Base-by-base conservation (phyloP, 1,139 yeast species). In the Saccharomyces hybrid region DNA sequence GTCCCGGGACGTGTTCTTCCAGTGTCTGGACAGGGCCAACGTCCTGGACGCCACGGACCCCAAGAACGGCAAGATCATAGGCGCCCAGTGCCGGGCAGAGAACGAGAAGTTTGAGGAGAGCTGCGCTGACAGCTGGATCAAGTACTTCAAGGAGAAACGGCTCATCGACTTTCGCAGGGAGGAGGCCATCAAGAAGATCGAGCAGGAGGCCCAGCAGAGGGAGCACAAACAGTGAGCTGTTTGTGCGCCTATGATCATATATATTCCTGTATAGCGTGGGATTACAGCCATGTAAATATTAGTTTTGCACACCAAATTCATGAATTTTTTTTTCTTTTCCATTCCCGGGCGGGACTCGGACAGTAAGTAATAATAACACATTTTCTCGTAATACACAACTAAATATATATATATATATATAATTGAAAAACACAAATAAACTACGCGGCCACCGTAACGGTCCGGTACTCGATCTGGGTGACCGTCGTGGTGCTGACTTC, bases 101-200 rank as follows among this genome's bases (percentile, higher is more conserved):
- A 77, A 77, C 57, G 56, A 63, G n/a, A 71, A 71, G 46, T 83
- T 81, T 56, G 77, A 80, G 49, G 63, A 71, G 14, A 77, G 79
- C 59, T 84, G 90, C 65, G 81, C 82, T n/a, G 75, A 76, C 29
- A 77, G 84, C 54, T 84, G 90, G 90, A 83, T 81, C 32, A 76
- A 79, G 51, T 84, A 84, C 65, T 84, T 84, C 71, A 83, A 83
- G 63, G 84, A 83, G 67, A 83, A 83, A 63, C 75, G 88, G 57
- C 80, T 80, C 5, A 79, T 77, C 52, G 87, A 83, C 56, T 68
- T 74, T 56, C 78, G 80, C 62, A 79, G 78, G 64, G 82, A 77
- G 56, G 69, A 72, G 56, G 77, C 81, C 65, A 60, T 83, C 64
- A 73, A 75, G 56, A 78, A 79, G 61, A 79, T 82, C 61, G 84